Base-by-base conservation (phyloP, 2,329 filamentous ascomycete genomes). In the Botrytis hyacinthi region DNA sequence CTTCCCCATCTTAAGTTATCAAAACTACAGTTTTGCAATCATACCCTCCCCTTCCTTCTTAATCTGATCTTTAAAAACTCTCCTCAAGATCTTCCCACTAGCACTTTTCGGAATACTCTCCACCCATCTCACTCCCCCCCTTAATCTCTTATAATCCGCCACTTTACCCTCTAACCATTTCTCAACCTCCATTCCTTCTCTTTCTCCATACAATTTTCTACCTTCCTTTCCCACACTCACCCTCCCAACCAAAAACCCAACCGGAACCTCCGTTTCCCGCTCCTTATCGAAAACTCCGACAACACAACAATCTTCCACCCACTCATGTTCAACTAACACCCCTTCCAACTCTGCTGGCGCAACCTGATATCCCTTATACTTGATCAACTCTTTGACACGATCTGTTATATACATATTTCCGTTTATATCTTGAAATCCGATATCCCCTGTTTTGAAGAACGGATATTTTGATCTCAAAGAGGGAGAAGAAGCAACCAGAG, bases 351-450 rank as follows among this genome's bases (percentile, higher is more conserved):
- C 90, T 3, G 90, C 90, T 0, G 90, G 90, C 0, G 90, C 85
- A 5, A 92, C 90, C 79, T 92, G 90, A 82, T 91, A 92, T 0
- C 90, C 90, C 81, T 92, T 86, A 76, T 86, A 86, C 77, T 87
- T 86, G 78, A 90, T 89, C 74, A 89, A 77, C 80, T 89, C 88
- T 83, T 93, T 93, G 54, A 93, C 85, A 14, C 94, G 91, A 80
- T 97, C 94, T 1, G 94, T 96, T 80, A 97, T 94, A 84, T 90
- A 97, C 79, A 96, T 92, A 79, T 96, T 93, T 63, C 92, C 92
- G 69, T 92, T 85, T 67, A 87, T 84, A 80, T 97, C 92, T 77
- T 92, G 88, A 76, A 92, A 90, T 8, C 93, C 92, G 57, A 97
- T 89, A 78, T 97, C 94, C 2, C 94, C 94, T 0, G 94, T 97